Conservation (phyloP, 768 basidiomycete species). For the Krasilnikovozyma curviuscula region DNA sequence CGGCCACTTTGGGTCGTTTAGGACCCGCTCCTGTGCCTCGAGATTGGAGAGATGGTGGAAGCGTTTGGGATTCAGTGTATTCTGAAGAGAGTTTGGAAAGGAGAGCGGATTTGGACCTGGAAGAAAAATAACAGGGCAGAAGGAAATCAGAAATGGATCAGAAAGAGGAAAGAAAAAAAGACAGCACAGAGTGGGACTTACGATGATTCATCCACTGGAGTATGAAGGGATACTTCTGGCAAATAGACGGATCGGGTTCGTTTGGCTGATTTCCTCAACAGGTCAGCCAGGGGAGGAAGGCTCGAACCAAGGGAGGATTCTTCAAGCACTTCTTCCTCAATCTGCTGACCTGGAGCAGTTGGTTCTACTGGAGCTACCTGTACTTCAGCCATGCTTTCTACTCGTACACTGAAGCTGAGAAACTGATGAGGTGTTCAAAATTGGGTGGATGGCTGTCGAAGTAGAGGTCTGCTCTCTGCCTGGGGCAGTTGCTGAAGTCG, state of each 20-base stretch:
- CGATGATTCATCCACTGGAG: background rate
- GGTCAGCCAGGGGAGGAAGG: slow-evolving; percentile 21
- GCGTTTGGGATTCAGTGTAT: slow-evolving; percentile 64
- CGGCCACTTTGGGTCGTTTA: slow-evolving; percentile 39
- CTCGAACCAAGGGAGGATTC: too few relatives aligned
- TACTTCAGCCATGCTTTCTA: too few relatives aligned
- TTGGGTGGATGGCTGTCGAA: too few relatives aligned
- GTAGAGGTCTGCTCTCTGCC: too few relatives aligned
- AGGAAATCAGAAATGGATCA: background rate
- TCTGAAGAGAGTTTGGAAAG: slow-evolving; percentile 76
- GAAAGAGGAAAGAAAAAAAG: background rate
- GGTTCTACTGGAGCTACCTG: too few relatives aligned
- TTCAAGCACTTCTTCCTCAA: too few relatives aligned
- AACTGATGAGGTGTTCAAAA: too few relatives aligned
- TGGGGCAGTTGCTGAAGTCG: too few relatives aligned
- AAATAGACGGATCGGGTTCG: slow-evolving; percentile 23
- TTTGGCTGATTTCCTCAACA: slow-evolving; percentile 22
- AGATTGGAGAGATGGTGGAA: slow-evolving; percentile 65
- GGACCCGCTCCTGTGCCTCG: slow-evolving; percentile 44
- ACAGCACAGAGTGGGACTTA: background rate
- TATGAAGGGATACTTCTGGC: background rate
- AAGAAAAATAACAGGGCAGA: background rate
- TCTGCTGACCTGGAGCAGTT: too few relatives aligned
- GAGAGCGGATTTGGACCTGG: slow-evolving; percentile 29
- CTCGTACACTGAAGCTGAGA: too few relatives aligned